A percentile compares a stretch with the other conserved stretches of the same genome.
These are phyloP conservation scores for Collybiopsis confluens DNA, from an alignment of 768 basidiomycete species.

Conservation along the genomic window DNA sequence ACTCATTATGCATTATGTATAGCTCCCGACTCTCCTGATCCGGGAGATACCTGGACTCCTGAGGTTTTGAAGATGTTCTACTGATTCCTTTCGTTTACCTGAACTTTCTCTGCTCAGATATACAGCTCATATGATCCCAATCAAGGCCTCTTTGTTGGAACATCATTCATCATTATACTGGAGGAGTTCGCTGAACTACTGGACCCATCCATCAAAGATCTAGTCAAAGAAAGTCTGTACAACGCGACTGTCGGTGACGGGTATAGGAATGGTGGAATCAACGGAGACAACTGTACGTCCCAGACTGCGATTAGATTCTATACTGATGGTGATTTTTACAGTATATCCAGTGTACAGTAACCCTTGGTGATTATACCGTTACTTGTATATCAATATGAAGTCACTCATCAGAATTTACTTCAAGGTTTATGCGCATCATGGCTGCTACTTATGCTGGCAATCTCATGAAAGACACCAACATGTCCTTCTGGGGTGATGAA, in stretches of 20 bases:
- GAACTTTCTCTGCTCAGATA: constrained; percentile 10
- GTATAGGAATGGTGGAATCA: constrained; percentile 25
- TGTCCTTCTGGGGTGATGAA: constrained; percentile 26
- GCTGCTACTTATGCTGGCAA: constrained; percentile 26
- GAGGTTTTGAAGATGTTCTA: background rate
- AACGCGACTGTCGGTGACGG: constrained; percentile 28
- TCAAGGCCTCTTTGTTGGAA: constrained; percentile 23
- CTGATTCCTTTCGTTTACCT: background rate
- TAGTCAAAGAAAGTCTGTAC: constrained; percentile 27
- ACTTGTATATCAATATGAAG: background rate
- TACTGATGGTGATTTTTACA: background rate
- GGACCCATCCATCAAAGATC: constrained; percentile 17
- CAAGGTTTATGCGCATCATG: constrained; percentile 29
- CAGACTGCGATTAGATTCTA: background rate
- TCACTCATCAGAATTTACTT: too few species aligned
- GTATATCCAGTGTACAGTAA: constrained; percentile 26
- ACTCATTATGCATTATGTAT: background rate
- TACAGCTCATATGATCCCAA: constrained; percentile 25
- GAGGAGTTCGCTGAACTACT: constrained; percentile 25
- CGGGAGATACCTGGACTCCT: background rate
- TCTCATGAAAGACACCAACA: constrained; percentile 24
- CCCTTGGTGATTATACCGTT: constrained; percentile 17
- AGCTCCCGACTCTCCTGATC: background rate
- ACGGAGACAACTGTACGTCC: constrained; percentile 24
- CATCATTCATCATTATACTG: constrained; percentile 26